A percentile compares a stretch with the other conserved stretches of the same genome.
These are phyloP conservation scores for Globisporangium echinulatum DNA, from an alignment of 352 stramenopile genomes.

Conservation along the genomic window DNA sequence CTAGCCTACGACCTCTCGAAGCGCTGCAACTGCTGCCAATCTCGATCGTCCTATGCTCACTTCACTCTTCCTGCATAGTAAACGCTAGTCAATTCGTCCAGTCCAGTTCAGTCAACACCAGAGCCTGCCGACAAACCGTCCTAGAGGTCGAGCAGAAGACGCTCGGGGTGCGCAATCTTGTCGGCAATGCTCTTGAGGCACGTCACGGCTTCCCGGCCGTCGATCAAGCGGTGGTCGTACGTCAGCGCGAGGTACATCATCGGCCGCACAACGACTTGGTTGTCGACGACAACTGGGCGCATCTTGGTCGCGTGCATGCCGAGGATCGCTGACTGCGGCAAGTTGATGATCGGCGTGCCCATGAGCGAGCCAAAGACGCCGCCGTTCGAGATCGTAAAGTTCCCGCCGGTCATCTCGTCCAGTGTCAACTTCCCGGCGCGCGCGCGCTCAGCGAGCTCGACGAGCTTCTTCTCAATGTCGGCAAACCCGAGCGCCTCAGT, in stretches of 20 bases:
- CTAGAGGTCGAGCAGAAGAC: slow-evolving; percentile 95
- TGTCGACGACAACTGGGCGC: slow-evolving; percentile 91
- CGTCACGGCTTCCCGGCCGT: slow-evolving; percentile 97
- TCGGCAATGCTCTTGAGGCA: slow-evolving; percentile 97
- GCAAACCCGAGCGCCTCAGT: slow-evolving; percentile 97
- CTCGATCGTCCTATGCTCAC: too few relatives aligned
- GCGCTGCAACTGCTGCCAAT: too few relatives aligned
- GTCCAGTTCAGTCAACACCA: too few relatives aligned
- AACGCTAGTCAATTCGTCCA: too few relatives aligned
- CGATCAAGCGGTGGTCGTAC: slow-evolving; percentile 99
- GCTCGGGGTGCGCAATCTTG: slow-evolving; percentile 96
- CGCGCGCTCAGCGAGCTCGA: slow-evolving; percentile 84
- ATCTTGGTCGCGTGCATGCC: slow-evolving; percentile 99
- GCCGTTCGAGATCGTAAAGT: slow-evolving; percentile 99
- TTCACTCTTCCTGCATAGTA: too few relatives aligned
- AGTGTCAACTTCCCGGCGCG: slow-evolving; percentile 72
- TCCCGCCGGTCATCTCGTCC: slow-evolving; percentile 93
- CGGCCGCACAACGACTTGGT: slow-evolving; percentile 93
- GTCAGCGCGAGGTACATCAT: slow-evolving; percentile 99
- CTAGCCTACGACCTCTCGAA: too few relatives aligned
- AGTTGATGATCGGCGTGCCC: slow-evolving; percentile 99
- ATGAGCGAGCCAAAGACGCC: slow-evolving; percentile 98
- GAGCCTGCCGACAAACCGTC: not conserved
- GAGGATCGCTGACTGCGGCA: slow-evolving; percentile 97
- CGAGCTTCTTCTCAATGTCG: slow-evolving; percentile 97